These are phyloP conservation scores for Saccharomyces hybrid DNA, from an alignment of 1,139 yeast species.

Conservation along the genomic window DNA sequence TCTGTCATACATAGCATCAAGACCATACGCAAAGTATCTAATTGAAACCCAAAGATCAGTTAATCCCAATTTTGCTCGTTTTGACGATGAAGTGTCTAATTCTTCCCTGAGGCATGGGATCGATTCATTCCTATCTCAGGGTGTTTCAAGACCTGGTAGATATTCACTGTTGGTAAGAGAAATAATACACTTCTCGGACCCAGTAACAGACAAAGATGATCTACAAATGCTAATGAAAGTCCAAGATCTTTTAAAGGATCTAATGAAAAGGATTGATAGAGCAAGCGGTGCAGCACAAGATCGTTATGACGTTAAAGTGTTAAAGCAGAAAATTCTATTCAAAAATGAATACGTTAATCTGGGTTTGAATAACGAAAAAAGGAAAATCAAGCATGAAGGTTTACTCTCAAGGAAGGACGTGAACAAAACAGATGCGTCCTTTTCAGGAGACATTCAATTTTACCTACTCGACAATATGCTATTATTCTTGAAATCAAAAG, in stretches of 20 bases:
- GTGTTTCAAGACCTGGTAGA: conserved; percentile 92
- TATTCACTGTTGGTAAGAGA: conserved; percentile 82
- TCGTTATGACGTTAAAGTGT: conserved; percentile 77
- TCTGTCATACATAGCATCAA: conserved; percentile 89
- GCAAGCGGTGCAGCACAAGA: conserved; percentile 95
- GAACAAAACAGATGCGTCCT: conserved; percentile 25
- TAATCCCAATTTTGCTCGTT: conserved; percentile 82
- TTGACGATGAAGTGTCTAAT: conserved; percentile 88
- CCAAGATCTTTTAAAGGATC: conserved; percentile 63
- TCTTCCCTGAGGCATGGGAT: conserved; percentile 77
- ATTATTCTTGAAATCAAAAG: conserved; percentile 75
- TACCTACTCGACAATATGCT: conserved; percentile 85
- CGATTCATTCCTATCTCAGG: conserved; percentile 87
- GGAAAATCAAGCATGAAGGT: conserved; percentile 47
- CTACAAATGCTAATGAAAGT: conserved; percentile 63
- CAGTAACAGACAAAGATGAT: conserved; percentile 51
- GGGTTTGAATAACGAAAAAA: conserved; percentile 71
- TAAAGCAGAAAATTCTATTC: conserved; percentile 67
- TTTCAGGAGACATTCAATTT: conserved; percentile 56
- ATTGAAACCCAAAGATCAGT: conserved; percentile 90
- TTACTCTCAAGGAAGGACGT: conserved; percentile 30
- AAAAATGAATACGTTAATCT: conserved; percentile 85
- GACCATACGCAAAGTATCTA: conserved; percentile 90
- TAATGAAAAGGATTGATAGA: conserved; percentile 71
- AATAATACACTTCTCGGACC: conserved; percentile 68